Evolutionary conservation across 805 yeast species (phyloP), one percentile per base, ranked within the genome.

Genomic region (Candida insectorum): DNA sequence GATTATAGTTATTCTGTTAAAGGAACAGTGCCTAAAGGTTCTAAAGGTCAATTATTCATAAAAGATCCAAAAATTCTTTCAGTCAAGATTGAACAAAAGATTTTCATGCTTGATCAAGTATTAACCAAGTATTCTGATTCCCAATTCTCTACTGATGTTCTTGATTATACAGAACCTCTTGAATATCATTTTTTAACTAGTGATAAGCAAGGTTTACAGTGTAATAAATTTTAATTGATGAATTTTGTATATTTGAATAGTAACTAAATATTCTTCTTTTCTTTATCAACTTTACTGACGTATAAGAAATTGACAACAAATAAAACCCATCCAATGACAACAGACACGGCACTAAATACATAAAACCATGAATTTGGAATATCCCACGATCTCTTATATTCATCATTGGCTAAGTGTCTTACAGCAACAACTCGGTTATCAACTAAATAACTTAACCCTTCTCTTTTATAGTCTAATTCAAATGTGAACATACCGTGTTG

Each of bases 401-500:
- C 98, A 56, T 93, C 95, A 58, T 89, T 91, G 39, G 97, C 97
- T 51, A 85, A 73, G 59, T 93, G 97, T 58, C 97, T 79, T 29
- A 93, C 80, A 2, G 97, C 79, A 34, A 87, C 86, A 13, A 83
- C 79, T 34, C 72, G 71, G 41, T 74, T 71, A 48, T 81, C 85
- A 17, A 68, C 68, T 33, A 91, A 55, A 58, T 69, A 88, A 16
- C 85, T 69, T 48, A 71, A 69, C 5, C 97, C 97, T 10, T 75
- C 67, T 53, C 95, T 79, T 56, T 75, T 75, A 66, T 89, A 89
- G 49, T 84, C 82, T 28, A 84, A 70, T 41, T 72, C 71, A 56
- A 85, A 88, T 2, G 96, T 85, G 65, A 88, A 93, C 75, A 93
- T 84, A 37, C 99, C 99, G 60, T 93, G 96, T 52, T 88, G 96